Percentiles rank a stretch among this genome's conserved stretches.
These are phyloP conservation scores for Reutealis trisperma DNA, from an alignment of 345 rosid genomes.

Conservation along the genomic window DNA sequence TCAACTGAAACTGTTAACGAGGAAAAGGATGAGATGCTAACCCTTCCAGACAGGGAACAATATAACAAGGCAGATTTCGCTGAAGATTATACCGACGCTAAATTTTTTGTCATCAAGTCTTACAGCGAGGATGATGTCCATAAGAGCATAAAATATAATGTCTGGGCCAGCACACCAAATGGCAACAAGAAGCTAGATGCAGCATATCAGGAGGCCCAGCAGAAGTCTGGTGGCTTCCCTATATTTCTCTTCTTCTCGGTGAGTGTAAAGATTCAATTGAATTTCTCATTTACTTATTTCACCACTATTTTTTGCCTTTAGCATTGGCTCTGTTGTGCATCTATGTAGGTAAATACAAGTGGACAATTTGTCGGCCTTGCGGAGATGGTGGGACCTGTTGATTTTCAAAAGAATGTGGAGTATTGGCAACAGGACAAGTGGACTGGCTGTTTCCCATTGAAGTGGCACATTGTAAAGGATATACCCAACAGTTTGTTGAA, in stretches of 20 bases:
- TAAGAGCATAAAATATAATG: constrained; percentile 85
- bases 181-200: constrained; percentile 97
- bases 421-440: constrained; percentile 98
- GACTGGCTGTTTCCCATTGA: constrained; percentile 91
- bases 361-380: constrained; percentile 97
- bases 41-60: constrained; percentile 55
- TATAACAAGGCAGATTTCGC: constrained; percentile 74
- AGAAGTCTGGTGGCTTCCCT: constrained; percentile 71
- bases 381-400: constrained; percentile 88
- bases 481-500: constrained; percentile 87
- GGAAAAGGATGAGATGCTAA: constrained; percentile 39
- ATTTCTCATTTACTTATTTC: neutral
- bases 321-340: neutral
- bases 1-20: constrained; percentile 38
- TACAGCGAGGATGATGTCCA: constrained; percentile 99
- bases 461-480: constrained; percentile 94
- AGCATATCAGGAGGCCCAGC: constrained; percentile 78
- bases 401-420: constrained; percentile 73
- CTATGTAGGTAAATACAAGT: constrained; percentile 78
- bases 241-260: constrained; percentile 90
- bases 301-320: neutral
- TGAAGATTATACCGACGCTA: constrained; percentile 63
- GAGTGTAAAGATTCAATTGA: constrained; percentile 20
- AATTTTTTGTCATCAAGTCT: constrained; percentile 85
- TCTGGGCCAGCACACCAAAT: constrained; percentile 95